These are phyloP conservation scores for Candida taoyuanica DNA, from an alignment of 805 yeast species.

Conservation along the genomic window DNA sequence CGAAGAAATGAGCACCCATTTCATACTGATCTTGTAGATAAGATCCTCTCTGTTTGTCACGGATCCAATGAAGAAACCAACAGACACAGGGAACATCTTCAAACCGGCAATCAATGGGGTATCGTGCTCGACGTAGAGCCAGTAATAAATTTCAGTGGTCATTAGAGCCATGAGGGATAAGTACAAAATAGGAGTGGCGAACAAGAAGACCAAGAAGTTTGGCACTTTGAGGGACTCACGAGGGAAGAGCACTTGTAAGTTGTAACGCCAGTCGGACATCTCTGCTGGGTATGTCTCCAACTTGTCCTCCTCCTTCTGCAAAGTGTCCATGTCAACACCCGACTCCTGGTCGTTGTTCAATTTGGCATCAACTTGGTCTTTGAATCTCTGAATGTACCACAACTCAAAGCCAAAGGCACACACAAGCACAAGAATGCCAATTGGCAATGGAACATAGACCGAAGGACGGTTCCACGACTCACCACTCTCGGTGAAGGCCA, in stretches of 20 bases:
- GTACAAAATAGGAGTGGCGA: constrained; percentile 21
- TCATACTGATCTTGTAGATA: constrained; percentile 24
- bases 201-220: constrained; percentile 25
- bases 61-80: constrained; percentile 31
- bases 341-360: neutral
- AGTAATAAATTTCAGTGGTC: constrained; percentile 25
- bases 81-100: constrained; percentile 32
- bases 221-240: constrained; percentile 24
- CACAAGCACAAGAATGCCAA: constrained; percentile 33
- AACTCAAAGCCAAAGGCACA: constrained; percentile 31
- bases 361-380: constrained; percentile 4
- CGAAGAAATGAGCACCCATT: constrained; percentile 17
- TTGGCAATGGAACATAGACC: constrained; percentile 37
- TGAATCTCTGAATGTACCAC: constrained; percentile 18
- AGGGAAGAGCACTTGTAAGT: constrained; percentile 28
- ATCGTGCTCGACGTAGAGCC: constrained; percentile 26
- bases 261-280: constrained; percentile 8
- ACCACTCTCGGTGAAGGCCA: constrained; percentile 45
- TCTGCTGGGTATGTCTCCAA: neutral
- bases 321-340: neutral
- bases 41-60: constrained; percentile 21
- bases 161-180: constrained; percentile 22
- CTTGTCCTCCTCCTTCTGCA: neutral
- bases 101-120: constrained; percentile 33
- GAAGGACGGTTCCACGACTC: constrained; percentile 37